Conservation (phyloP, 2,329 filamentous ascomycete genomes). For the Colletotrichum sp. region DNA sequence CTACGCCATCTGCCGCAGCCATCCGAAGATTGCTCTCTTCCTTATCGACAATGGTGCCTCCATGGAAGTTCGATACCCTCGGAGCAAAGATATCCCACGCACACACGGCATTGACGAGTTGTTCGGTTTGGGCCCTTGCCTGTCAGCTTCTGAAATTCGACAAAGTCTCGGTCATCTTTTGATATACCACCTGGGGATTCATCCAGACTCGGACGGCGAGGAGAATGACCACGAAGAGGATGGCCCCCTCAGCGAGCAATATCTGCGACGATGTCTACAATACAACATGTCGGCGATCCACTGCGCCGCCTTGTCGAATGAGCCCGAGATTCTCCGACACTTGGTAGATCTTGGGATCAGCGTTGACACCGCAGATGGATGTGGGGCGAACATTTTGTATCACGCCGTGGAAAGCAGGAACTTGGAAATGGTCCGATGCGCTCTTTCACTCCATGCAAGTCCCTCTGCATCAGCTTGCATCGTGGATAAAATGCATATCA, state of each 20-base stretch:
- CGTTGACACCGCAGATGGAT: background rate
- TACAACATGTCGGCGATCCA: background rate
- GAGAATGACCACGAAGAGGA: background rate
- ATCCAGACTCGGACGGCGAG: background rate
- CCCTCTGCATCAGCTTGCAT: background rate
- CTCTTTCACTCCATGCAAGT: background rate
- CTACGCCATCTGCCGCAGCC: background rate
- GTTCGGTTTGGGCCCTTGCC: background rate
- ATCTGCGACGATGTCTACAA: background rate
- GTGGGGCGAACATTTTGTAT: background rate
- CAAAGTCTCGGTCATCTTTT: rapidly evolving
- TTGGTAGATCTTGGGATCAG: background rate
- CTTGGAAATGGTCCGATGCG: background rate
- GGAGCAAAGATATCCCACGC: background rate
- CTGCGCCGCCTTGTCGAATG: background rate
- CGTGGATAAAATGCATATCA: rapidly evolving
- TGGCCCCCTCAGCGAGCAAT: background rate
- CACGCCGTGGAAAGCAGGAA: background rate
- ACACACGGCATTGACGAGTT: background rate
- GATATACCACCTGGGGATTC: rapidly evolving
- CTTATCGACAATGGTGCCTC: background rate
- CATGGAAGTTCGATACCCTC: background rate
- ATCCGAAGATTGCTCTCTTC: background rate
- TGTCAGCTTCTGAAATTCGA: background rate
- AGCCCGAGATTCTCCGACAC: background rate